Conservation (phyloP, 2,329 filamentous ascomycete species). For the Thielaviopsis cerberus region DNA sequence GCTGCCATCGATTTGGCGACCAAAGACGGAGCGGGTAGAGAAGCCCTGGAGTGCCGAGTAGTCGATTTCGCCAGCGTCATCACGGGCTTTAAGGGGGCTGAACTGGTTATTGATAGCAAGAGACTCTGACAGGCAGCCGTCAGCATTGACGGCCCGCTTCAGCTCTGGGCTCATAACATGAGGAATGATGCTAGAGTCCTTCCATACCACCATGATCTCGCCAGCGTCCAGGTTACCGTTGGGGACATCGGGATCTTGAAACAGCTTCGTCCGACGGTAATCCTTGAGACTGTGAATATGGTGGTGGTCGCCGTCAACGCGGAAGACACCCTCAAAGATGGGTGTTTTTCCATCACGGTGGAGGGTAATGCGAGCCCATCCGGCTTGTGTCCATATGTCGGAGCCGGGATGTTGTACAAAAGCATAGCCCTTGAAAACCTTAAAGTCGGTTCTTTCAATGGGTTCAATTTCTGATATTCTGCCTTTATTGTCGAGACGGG, state of each 20-base stretch:
- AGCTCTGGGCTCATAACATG: slow-evolving; percentile 30
- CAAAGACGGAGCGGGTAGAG: slow-evolving; percentile 48
- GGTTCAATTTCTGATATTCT: slow-evolving; percentile 44
- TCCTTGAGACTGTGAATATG: slow-evolving; percentile 62
- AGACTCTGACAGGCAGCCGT: slow-evolving; percentile 52
- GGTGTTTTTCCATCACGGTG: slow-evolving; percentile 58
- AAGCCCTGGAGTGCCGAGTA: slow-evolving; percentile 26
- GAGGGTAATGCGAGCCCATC: slow-evolving; percentile 72
- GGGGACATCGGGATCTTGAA: slow-evolving; percentile 49
- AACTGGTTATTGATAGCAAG: slow-evolving; percentile 62
- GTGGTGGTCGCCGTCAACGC: slow-evolving; percentile 63
- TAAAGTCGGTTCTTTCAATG: slow-evolving; percentile 55
- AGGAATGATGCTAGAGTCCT: slow-evolving; percentile 66
- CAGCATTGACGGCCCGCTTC: slow-evolving; percentile 32
- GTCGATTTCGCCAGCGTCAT: slow-evolving; percentile 19
- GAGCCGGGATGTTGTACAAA: slow-evolving; percentile 46
- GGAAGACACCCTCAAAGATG: slow-evolving; percentile 79
- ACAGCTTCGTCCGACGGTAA: slow-evolving; percentile 54
- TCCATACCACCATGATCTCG: slow-evolving; percentile 78
- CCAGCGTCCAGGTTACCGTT: slow-evolving; percentile 27
- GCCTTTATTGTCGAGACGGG: slow-evolving; percentile 56
- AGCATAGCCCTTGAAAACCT: slow-evolving; percentile 65
- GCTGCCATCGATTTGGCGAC: slow-evolving; percentile 52
- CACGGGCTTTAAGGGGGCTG: slow-evolving; percentile 44
- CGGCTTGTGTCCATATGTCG: slow-evolving; percentile 56